Evolutionary conservation across 805 yeast genomes (phyloP), one percentile per base, ranked within the genome.

Genomic region (Candida mattraensis): DNA sequence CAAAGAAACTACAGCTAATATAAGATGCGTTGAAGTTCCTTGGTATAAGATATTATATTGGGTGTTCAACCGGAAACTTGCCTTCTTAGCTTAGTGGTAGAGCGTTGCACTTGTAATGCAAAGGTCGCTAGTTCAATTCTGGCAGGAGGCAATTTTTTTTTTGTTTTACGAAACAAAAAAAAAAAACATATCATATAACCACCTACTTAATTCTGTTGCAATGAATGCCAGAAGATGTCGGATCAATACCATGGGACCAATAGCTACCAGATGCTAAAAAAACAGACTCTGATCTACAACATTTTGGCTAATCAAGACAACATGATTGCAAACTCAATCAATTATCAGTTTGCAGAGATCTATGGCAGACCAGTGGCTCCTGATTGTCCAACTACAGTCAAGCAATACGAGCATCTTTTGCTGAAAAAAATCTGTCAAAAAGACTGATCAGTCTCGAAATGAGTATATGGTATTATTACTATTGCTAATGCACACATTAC

Each of bases 81-180:
- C 95, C 95, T 75, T 80, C 77, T 86, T 87, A 86, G 95, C 95
- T 86, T 85, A 87, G 96, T 84, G 95, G 95, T 86, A 87, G 93
- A 86, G 95, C 95, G 95, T 84, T 83, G 95, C 96, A 87, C 96
- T 87, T 87, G 96, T 87, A 87, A 84, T 84, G 94, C 93, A 82
- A 83, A 83, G 91, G 88, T 83, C 91, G 87, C 87, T 81, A 82
- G 88, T 81, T 81, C 87, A 80, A 81, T 78, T 79, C 87, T 80
- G 87, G 83, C 84, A 80, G 74, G 76, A 66, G 87, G 87, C 87
- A 78, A 18, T 28, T 19, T 14, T 20, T 32, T 29, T 27, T 35
- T 35, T 23, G 29, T 34, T 12, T 24, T 30, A 22, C n/a, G n/a
- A n/a, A n/a, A n/a, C n/a, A n/a, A n/a, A n/a, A n/a, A n/a, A n/a